Percentiles rank a stretch among this genome's conserved stretches.
Evolutionary conservation across 2,329 filamentous ascomycete species (phyloP).

Genomic region (Bipolaris oryzae): DNA sequence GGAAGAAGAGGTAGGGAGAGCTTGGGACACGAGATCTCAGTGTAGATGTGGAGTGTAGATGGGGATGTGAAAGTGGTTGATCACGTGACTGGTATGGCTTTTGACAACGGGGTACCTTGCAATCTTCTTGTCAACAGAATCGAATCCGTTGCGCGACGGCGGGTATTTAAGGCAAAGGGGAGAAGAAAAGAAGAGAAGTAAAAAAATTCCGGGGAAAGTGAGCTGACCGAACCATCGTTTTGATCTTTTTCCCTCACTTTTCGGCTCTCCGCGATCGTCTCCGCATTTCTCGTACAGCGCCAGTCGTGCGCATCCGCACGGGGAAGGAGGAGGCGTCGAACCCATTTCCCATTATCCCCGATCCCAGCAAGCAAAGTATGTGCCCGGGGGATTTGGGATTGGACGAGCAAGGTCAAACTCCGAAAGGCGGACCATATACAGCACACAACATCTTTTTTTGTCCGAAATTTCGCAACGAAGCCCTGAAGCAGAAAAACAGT

Average conservation of each 20-base stretch:
- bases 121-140: background rate
- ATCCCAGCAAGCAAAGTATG: background rate
- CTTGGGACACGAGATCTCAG: background rate
- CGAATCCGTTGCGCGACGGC: background rate
- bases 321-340: background rate
- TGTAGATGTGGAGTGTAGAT: background rate
- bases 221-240: background rate
- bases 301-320: background rate
- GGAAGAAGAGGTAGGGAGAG: background rate
- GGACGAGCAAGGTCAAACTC: background rate
- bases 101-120: no score
- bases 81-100: slow-evolving; percentile 7
- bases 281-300: slow-evolving; percentile 4
- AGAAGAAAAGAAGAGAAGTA: background rate
- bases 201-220: background rate
- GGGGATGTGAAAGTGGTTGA: slow-evolving; percentile 1
- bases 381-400: background rate
- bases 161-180: background rate
- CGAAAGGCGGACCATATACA: no score
- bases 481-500: no score
- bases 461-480: no score
- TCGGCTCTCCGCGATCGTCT: slow-evolving; percentile 18
- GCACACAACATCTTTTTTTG: no score
- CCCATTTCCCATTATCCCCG: background rate
- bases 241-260: background rate